A percentile compares a stretch with the other conserved stretches of the same genome.
Evolutionary conservation across 176 grass and related monocot species (phyloP).

Genomic region (Eragrostis nindensis): DNA sequence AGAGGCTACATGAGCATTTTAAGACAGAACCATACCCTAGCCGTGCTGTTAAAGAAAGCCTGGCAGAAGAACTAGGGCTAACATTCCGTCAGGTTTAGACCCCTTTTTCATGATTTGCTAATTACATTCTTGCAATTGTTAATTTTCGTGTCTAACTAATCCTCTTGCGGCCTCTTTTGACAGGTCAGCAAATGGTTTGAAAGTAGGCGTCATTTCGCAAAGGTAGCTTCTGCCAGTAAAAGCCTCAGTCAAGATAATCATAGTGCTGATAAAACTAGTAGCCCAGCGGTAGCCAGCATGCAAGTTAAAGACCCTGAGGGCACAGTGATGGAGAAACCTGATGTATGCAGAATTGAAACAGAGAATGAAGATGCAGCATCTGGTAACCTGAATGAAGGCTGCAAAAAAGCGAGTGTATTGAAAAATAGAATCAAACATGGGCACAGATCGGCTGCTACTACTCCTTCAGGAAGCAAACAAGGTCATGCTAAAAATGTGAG

Average conservation of each 20-base stretch:
- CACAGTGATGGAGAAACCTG: slow-evolving; percentile 21
- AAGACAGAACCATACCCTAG: slow-evolving; percentile 59
- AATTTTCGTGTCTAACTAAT: slow-evolving; percentile 29
- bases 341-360: slow-evolving; percentile 20
- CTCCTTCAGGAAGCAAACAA: slow-evolving; percentile 18
- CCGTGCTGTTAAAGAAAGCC: slow-evolving; percentile 50
- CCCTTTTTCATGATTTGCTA: slow-evolving; percentile 33
- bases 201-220: slow-evolving; percentile 39
- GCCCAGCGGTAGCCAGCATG: background rate
- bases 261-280: slow-evolving; percentile 22
- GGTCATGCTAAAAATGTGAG: background rate
- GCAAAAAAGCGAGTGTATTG: slow-evolving; percentile 17
- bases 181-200: slow-evolving; percentile 72
- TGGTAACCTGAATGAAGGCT: slow-evolving; percentile 7
- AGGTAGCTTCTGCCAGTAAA: slow-evolving; percentile 34
- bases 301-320: slow-evolving; percentile 14
- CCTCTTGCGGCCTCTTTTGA: slow-evolving; percentile 34
- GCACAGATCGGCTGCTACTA: background rate
- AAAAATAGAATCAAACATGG: background rate
- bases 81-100: slow-evolving; percentile 51
- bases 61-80: slow-evolving; percentile 65
- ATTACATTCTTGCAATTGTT: slow-evolving; percentile 15
- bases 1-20: slow-evolving; percentile 59
- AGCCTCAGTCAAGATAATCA: slow-evolving; percentile 10
- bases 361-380: slow-evolving; percentile 23